phyloP scores from a whole-genome alignment of 805 yeast species.

The Kockiozyma suomiensis region DNA sequence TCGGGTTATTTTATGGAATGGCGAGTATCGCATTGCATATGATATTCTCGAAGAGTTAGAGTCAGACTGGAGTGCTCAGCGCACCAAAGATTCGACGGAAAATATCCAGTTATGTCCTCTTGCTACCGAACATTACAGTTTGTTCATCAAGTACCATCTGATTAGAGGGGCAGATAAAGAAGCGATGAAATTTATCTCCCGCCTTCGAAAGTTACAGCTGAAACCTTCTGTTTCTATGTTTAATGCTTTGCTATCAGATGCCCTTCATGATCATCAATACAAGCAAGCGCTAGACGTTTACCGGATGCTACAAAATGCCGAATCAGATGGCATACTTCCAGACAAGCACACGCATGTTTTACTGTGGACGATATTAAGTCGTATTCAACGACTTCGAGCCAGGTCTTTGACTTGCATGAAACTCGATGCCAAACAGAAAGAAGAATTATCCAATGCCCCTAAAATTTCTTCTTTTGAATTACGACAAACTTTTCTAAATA shows the following conservation, averaged over 20 bases:
- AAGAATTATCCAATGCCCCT: not conserved
- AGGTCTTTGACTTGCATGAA: not conserved
- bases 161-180: constrained; percentile 13
- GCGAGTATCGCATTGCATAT: constrained; percentile 7
- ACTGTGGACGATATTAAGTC: constrained; percentile 24
- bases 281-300: constrained; percentile 6
- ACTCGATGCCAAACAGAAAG: not conserved
- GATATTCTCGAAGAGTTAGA: constrained; percentile 14
- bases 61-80: not conserved
- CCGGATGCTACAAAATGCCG: not conserved
- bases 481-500: constrained; percentile 7
- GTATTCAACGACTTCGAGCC: constrained; percentile 8
- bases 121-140: constrained; percentile 23
- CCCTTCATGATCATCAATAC: constrained; percentile 13
- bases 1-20: constrained; percentile 9
- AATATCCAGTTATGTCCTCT: constrained; percentile 5
- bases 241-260: constrained; percentile 17
- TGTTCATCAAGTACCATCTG: constrained; percentile 26
- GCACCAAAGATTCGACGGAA: constrained; percentile 4
- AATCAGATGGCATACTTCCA: constrained; percentile 6
- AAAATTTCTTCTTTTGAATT: not conserved
- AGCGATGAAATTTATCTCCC: constrained; percentile 1
- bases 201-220: constrained; percentile 18
- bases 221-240: constrained; percentile 13
- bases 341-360: constrained; percentile 14